Percentiles rank a stretch among this genome's conserved stretches.
Evolutionary conservation across 78 protist species (phyloP).

Genomic region (Dictyostelium discoideum): DNA sequence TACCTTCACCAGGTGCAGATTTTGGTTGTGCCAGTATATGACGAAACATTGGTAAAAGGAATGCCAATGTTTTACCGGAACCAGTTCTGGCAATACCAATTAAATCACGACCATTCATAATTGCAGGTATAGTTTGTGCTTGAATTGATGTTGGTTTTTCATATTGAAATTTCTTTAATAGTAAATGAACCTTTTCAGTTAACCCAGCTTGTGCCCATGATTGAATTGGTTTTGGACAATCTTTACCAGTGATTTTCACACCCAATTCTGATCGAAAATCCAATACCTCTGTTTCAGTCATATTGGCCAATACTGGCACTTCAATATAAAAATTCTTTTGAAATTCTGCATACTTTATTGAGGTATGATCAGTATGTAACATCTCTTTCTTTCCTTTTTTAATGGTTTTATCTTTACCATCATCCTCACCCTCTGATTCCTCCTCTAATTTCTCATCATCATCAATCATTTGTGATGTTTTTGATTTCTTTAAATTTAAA

Average conservation of each 20-base stretch:
- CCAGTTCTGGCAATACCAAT: slow-evolving; percentile 95
- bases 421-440: slow-evolving; percentile 51
- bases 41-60: slow-evolving; percentile 97
- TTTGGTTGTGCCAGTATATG: slow-evolving; percentile 94
- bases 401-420: slow-evolving; percentile 65
- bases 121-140: slow-evolving; percentile 93
- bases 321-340: slow-evolving; percentile 94
- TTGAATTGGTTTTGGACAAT: slow-evolving; percentile 93
- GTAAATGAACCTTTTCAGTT: slow-evolving; percentile 15
- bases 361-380: slow-evolving; percentile 89
- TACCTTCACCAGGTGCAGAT: slow-evolving; percentile 94
- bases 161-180: slow-evolving; percentile 59
- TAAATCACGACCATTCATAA: slow-evolving; percentile 96
- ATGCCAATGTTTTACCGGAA: slow-evolving; percentile 98
- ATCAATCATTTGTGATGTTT: slow-evolving; percentile 4
- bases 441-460: slow-evolving; percentile 10
- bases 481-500: neutral
- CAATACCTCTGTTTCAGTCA: slow-evolving; percentile 88
- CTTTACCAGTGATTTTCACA: slow-evolving; percentile 53
- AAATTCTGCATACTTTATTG: slow-evolving; percentile 87
- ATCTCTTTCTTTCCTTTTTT: slow-evolving; percentile 57
- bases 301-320: slow-evolving; percentile 81
- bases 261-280: slow-evolving; percentile 76
- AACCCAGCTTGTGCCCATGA: slow-evolving; percentile 94
- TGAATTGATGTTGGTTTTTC: slow-evolving; percentile 96